Evolutionary conservation across 192 early-diverging fungal species (phyloP).

Genomic region (Coemansia sp.): DNA sequence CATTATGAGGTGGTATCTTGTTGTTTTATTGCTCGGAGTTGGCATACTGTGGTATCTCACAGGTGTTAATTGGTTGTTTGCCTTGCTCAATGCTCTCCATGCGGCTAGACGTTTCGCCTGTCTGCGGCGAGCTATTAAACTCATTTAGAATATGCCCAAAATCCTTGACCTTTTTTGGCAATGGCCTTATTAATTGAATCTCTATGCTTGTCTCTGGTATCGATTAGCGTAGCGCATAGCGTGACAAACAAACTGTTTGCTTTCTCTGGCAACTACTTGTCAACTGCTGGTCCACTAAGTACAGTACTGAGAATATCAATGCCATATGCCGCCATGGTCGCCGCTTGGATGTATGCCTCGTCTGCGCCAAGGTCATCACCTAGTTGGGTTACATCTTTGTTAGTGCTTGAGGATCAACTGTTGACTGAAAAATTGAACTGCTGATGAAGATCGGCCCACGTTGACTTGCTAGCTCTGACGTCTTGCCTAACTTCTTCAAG

Average conservation of each 20-base stretch:
- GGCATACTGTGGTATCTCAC: too few species aligned
- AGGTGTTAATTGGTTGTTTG: too few species aligned
- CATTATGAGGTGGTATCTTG: not conserved
- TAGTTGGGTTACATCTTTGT: too few species aligned
- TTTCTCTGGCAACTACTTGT: not conserved
- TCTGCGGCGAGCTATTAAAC: not conserved
- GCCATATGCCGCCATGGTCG: not conserved
- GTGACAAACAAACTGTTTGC: not conserved
- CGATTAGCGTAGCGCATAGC: not conserved
- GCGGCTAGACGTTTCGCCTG: not conserved
- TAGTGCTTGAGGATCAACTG: too few species aligned
- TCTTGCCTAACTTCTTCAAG: not conserved
- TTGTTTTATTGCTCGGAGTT: not conserved
- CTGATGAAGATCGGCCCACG: too few species aligned
- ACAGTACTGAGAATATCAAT: not conserved
- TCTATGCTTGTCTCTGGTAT: not conserved
- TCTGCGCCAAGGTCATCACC: not conserved
- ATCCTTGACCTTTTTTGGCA: not conserved
- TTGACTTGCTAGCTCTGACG: too few species aligned
- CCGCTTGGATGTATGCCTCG: not conserved
- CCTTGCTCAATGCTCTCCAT: not conserved
- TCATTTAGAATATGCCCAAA: too few species aligned
- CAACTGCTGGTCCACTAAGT: not conserved
- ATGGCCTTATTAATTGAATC: not conserved
- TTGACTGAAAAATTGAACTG: too few species aligned